phyloP scores from a whole-genome alignment of 2,329 filamentous ascomycete species.

The Colletotrichum sublineola region DNA sequence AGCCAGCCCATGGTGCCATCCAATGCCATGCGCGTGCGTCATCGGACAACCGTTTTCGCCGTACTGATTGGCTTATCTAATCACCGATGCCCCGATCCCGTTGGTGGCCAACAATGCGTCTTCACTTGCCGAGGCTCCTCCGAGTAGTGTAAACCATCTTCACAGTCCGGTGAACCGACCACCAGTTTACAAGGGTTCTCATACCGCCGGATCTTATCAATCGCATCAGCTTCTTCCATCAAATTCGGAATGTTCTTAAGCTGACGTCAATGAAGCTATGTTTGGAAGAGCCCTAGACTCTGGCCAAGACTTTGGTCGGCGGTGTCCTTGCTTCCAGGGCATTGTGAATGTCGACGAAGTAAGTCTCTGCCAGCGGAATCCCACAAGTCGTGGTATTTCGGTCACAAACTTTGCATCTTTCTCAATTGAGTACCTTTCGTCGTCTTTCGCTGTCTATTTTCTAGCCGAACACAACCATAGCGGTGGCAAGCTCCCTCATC shows the following conservation, averaged over 20 bases:
- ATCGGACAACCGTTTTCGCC: constrained; percentile 16
- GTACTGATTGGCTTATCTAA: constrained; percentile 24
- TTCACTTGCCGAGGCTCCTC: constrained; percentile 39
- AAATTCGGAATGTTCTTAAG: neutral
- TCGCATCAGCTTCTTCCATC: neutral
- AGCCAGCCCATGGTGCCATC: neutral
- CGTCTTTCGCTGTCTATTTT: too few relatives aligned
- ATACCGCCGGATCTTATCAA: neutral
- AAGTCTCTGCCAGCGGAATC: too few relatives aligned
- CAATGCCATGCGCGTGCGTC: neutral
- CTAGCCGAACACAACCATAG: too few relatives aligned
- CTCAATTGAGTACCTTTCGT: neutral
- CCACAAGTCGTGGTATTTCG: too few relatives aligned
- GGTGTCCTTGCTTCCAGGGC: neutral
- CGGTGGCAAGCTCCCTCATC: too few relatives aligned
- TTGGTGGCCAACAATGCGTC: neutral
- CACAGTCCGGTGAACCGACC: constrained; percentile 16
- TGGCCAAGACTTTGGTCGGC: neutral
- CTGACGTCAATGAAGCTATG: constrained; percentile 27
- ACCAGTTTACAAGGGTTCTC: constrained; percentile 33
- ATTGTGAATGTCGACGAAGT: neutral
- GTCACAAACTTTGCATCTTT: too few relatives aligned
- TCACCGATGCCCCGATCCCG: constrained; percentile 11
- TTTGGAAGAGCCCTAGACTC: neutral
- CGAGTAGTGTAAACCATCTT: constrained; percentile 25